Evolutionary conservation across 1,284 basidiomycete species (phyloP), one percentile per base, ranked within the genome.

Genomic region (Calocybe gambosa): DNA sequence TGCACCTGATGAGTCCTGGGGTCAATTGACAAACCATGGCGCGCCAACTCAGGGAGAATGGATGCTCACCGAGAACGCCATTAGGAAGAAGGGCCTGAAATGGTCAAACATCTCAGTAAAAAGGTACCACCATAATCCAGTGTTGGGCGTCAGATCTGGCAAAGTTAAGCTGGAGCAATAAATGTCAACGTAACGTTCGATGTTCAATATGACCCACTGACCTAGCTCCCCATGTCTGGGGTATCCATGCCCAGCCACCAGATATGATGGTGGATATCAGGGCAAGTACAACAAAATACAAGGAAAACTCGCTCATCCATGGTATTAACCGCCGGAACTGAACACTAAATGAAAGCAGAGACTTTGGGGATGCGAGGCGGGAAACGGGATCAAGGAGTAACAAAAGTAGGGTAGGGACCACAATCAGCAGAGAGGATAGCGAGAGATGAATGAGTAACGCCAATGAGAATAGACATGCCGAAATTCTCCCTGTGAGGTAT

Each of bases 91-190:
- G 2, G 85, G 78, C 25, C 94, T 75, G 71, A 98, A 99, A 65
- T 99, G 90, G 60, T 97, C 93, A 58, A 99, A 99, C 86, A 98
- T 98, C 64, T 99, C 94, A 10, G 93, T 97, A 68, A 98, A 97
- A 69, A 98, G 98, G 68, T 99, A 99, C 96, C 96, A 99, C 85
- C 91, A 93, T 31, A 98, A 69, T 2, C 95, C 95, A 6, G 91
- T 82, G 58, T 95, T 97, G 0, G 96, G 96, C 4, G 91, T 92
- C 45, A 98, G 66, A 62, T 95, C 93, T 2, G 86, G 85, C 5
- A 93, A 78, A 3, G 73, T 78, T 18, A 89, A 56, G 35, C 86
- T 90, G 53, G 15, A 15, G n/a, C 15, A 3, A 4, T 16, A 15
- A 16, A 3, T 3, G 8, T 34, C n/a, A 15, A n/a, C 31, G n/a